A percentile compares a stretch with the other conserved stretches of the same genome.
phyloP scores from a whole-genome alignment of 768 basidiomycete genomes.

The Candolleomyces aberdarensis region DNA sequence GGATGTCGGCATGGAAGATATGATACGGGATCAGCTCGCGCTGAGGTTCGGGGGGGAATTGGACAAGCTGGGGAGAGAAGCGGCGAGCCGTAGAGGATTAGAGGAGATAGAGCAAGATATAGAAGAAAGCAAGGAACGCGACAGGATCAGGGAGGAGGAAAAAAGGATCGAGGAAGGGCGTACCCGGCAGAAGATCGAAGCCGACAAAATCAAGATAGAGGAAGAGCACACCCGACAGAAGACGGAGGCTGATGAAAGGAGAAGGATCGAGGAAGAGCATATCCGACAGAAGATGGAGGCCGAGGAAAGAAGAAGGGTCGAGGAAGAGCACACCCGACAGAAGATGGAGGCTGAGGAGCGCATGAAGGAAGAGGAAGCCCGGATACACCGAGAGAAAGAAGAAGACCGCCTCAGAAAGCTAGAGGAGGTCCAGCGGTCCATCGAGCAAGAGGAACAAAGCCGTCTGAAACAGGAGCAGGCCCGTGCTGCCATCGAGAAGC shows the following conservation, averaged over 20 bases:
- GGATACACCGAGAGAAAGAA: not conserved
- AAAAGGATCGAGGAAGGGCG: not conserved
- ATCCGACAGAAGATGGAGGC: too few relatives aligned
- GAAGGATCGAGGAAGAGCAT: slow-evolving; percentile 41
- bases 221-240: not conserved
- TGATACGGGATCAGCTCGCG: too few relatives aligned
- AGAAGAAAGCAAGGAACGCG: not conserved
- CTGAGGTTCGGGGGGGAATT: not conserved
- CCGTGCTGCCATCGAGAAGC: too few relatives aligned
- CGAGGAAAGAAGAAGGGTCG: not conserved
- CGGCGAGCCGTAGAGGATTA: not conserved
- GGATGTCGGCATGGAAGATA: too few relatives aligned
- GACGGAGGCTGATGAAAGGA: not conserved
- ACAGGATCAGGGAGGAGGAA: not conserved
- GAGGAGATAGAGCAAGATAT: not conserved
- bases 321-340: slow-evolving; percentile 21
- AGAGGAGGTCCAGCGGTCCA: too few relatives aligned
- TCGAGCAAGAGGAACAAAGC: too few relatives aligned
- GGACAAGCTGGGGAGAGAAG: not conserved
- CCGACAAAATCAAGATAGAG: not conserved
- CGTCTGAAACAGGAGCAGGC: too few relatives aligned
- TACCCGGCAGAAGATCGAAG: not conserved
- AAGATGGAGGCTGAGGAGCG: slow-evolving; percentile 17
- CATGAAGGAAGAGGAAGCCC: slow-evolving; percentile 31
- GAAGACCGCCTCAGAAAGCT: too few relatives aligned